Conservation (phyloP, 306 rosid species). For the Lupinus albus region DNA sequence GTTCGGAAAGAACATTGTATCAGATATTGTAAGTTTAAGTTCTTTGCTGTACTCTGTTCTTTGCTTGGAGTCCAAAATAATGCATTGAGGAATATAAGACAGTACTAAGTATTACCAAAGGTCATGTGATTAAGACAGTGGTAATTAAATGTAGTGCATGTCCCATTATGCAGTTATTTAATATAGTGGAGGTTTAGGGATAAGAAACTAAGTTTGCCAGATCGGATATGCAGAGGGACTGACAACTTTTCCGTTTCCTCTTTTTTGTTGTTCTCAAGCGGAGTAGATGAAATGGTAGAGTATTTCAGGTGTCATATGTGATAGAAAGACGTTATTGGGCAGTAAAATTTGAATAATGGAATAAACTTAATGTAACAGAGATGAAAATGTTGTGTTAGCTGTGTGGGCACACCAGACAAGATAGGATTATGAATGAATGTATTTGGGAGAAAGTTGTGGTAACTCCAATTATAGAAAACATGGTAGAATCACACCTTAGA, state of each 20-base stretch:
- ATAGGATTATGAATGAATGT: no score
- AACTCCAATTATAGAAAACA: no score
- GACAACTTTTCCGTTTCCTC: not conserved
- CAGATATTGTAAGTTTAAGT: constrained; percentile 68
- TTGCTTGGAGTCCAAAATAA: constrained; percentile 7
- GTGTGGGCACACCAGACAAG: no score
- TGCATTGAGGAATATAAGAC: not conserved
- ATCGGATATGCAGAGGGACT: not conserved
- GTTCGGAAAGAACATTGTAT: constrained; percentile 77
- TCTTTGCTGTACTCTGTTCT: constrained; percentile 6
- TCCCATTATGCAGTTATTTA: constrained; percentile 2
- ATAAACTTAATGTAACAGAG: no score
- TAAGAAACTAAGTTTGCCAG: not conserved
- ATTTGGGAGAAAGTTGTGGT: no score
- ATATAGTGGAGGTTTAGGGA: not conserved
- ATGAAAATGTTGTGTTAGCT: no score
- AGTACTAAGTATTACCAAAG: not conserved
- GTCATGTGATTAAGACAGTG: constrained; percentile 9
- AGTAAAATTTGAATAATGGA: no score
- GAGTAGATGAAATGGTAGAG: no score
- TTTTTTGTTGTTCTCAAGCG: not conserved
- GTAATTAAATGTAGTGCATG: constrained; percentile 7
- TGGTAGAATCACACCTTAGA: no score
- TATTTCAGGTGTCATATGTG: no score
- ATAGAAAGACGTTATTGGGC: no score